These are phyloP conservation scores for Tetrapisispora pingtungensis DNA, from an alignment of 805 yeast species.

Conservation along the genomic window DNA sequence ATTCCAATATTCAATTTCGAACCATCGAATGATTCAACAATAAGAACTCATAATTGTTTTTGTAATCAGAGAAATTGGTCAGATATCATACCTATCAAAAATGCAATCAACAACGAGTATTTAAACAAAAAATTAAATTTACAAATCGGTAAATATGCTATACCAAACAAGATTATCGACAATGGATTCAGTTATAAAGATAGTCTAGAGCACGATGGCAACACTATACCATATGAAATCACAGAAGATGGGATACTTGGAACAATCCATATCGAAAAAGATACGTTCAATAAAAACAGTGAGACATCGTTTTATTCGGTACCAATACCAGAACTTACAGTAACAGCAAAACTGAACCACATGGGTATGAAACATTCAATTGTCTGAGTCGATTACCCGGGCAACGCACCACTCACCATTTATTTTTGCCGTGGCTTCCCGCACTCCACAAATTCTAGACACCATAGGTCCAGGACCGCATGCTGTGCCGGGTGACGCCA, in stretches of 20 bases:
- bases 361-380: constrained; percentile 21
- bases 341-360: constrained; percentile 20
- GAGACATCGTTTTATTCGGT: constrained; percentile 57
- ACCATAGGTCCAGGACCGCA: too few relatives aligned
- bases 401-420: too few relatives aligned
- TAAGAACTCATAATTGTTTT: constrained; percentile 37
- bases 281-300: constrained; percentile 38
- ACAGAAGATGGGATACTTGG: constrained; percentile 51
- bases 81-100: constrained; percentile 48
- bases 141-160: constrained; percentile 5
- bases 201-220: constrained; percentile 18
- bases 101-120: constrained; percentile 21
- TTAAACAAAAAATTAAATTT: constrained; percentile 8
- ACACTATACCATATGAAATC: constrained; percentile 52
- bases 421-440: too few relatives aligned
- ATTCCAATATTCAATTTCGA: constrained; percentile 60
- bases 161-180: background rate
- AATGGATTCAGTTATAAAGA: background rate
- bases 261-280: constrained; percentile 64
- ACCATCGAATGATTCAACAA: constrained; percentile 37
- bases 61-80: constrained; percentile 65
- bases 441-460: too few relatives aligned
- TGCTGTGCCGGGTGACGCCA: too few relatives aligned
- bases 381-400: background rate
- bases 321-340: constrained; percentile 50